Evolutionary conservation across 352 stramenopile genomes (phyloP).

Genomic region (Thalassiosira mediterranea): DNA sequence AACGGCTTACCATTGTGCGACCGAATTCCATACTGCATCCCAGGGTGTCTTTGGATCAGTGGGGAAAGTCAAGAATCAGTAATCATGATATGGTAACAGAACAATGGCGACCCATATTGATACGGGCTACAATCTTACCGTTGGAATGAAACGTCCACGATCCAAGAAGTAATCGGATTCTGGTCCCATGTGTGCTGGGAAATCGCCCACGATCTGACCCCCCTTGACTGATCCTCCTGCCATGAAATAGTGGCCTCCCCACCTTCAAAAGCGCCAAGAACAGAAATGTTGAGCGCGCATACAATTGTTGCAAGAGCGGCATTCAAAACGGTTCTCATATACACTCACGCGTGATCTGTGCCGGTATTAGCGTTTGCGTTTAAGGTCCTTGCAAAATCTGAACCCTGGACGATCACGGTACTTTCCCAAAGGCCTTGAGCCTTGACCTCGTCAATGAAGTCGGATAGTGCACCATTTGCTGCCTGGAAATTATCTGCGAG

Average conservation of each 20-base stretch:
- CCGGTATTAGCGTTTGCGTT: slow-evolving; percentile 49
- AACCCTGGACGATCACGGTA: not conserved
- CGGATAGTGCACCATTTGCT: not conserved
- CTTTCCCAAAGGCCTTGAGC: slow-evolving; percentile 28
- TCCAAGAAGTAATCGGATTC: slow-evolving; percentile 36
- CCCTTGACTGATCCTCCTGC: slow-evolving; percentile 57
- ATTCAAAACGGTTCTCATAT: no score
- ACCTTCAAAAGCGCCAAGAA: no score
- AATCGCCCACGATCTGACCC: slow-evolving; percentile 65
- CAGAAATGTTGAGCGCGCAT: no score
- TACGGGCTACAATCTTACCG: no score
- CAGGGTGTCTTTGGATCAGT: slow-evolving; percentile 50
- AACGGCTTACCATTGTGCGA: slow-evolving; percentile 51
- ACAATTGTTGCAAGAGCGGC: no score
- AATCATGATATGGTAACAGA: no score
- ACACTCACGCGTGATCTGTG: slow-evolving; percentile 58
- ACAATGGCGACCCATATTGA: no score
- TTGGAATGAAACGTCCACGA: slow-evolving; percentile 72
- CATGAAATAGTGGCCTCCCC: slow-evolving; percentile 33
- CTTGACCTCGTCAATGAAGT: slow-evolving; percentile 59
- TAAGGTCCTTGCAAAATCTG: slow-evolving; percentile 68
- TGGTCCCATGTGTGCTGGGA: slow-evolving; percentile 31
- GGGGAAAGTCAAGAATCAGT: no score
- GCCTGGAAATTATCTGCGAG: slow-evolving; percentile 2
- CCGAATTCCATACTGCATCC: slow-evolving; percentile 36